These are phyloP conservation scores for Petasospora fabianii DNA, from an alignment of 1,139 yeast species.

Conservation along the genomic window DNA sequence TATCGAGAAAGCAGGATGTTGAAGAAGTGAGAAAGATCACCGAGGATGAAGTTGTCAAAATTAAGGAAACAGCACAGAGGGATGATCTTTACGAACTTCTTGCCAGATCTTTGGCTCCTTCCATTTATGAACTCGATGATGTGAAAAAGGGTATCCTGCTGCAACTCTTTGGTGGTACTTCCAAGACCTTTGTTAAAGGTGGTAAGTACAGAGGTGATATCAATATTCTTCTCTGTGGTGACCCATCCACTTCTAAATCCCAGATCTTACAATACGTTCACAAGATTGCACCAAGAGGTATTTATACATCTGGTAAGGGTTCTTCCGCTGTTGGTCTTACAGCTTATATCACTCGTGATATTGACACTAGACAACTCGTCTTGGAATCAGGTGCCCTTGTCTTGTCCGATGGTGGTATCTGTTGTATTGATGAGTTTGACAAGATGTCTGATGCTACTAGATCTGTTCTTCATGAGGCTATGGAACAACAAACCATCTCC, in stretches of 20 bases:
- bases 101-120: constrained; percentile 91
- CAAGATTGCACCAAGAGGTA: constrained; percentile 96
- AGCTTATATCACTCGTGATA: constrained; percentile 92
- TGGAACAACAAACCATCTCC: constrained; percentile 98
- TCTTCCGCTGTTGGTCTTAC: constrained; percentile 99
- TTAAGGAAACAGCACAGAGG: constrained; percentile 59
- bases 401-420: constrained; percentile 95
- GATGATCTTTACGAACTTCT: constrained; percentile 83
- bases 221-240: constrained; percentile 89
- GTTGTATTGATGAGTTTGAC: constrained; percentile 98
- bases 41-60: constrained; percentile 63
- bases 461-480: constrained; percentile 94
- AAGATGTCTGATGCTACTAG: constrained; percentile 95
- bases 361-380: constrained; percentile 89
- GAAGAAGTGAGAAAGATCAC: constrained; percentile 72
- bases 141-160: constrained; percentile 91
- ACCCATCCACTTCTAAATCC: constrained; percentile 96
- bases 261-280: constrained; percentile 93
- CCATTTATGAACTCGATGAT: constrained; percentile 93
- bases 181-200: constrained; percentile 83
- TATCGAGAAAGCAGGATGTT: constrained; percentile 48
- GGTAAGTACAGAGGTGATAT: constrained; percentile 96
- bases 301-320: constrained; percentile 97
- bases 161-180: constrained; percentile 94
- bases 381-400: constrained; percentile 96